Evolutionary conservation across 768 basidiomycete genomes (phyloP).

Genomic region (Dendrothele bispora): DNA sequence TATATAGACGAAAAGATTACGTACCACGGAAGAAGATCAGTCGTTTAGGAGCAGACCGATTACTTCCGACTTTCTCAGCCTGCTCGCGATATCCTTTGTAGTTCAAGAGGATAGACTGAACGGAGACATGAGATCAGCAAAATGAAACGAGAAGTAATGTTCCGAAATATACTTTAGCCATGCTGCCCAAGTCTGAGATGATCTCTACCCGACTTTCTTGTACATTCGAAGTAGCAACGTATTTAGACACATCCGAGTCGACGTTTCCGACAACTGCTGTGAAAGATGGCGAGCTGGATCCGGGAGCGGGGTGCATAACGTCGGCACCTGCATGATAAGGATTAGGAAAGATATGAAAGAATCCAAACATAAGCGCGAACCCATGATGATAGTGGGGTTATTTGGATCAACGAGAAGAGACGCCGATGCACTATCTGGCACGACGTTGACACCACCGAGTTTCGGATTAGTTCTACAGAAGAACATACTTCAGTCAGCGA

Average conservation of each 20-base stretch:
- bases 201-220: slow-evolving; percentile 53
- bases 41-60: slow-evolving; percentile 41
- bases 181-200: slow-evolving; percentile 48
- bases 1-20: neutral
- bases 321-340: slow-evolving; percentile 45
- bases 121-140: neutral
- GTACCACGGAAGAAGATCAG: slow-evolving; percentile 53
- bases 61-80: slow-evolving; percentile 37
- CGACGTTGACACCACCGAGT: neutral
- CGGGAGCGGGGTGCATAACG: slow-evolving; percentile 60
- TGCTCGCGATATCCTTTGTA: slow-evolving; percentile 38
- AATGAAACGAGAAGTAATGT: neutral
- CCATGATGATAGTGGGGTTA: slow-evolving; percentile 8
- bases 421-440: neutral
- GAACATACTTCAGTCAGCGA: too few species aligned
- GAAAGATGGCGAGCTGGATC: slow-evolving; percentile 55
- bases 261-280: slow-evolving; percentile 57
- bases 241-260: slow-evolving; percentile 51
- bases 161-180: slow-evolving; percentile 35
- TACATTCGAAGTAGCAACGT: slow-evolving; percentile 49
- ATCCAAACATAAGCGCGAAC: neutral
- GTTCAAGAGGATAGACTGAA: slow-evolving; percentile 32
- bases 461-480: neutral
- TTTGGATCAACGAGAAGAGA: neutral
- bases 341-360: neutral